A percentile compares a stretch with the other conserved stretches of the same genome.
Evolutionary conservation across 1,284 basidiomycete species (phyloP).

Genomic region (Jaminaea rosea): DNA sequence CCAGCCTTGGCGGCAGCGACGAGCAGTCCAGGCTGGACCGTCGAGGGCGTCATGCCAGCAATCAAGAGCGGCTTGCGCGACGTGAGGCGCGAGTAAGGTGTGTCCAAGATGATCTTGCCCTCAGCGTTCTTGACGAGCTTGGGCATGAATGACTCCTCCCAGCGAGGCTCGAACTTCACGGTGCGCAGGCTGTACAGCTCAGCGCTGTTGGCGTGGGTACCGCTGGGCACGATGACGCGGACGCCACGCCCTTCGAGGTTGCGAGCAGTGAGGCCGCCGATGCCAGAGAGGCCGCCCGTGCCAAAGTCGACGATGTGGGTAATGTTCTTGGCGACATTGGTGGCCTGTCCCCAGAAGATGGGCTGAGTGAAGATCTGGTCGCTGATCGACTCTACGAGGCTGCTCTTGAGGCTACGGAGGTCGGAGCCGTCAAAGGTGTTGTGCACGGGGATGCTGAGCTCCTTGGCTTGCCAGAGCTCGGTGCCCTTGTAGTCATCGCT

Average conservation of each 20-base stretch:
- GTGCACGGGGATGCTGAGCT: slow-evolving; percentile 75
- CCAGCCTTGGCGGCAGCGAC: slow-evolving; percentile 79
- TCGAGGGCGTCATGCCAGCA: slow-evolving; percentile 67
- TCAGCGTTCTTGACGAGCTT: slow-evolving; percentile 66
- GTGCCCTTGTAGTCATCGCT: slow-evolving; percentile 58
- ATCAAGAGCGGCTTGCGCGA: slow-evolving; percentile 98
- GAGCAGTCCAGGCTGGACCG: slow-evolving; percentile 39
- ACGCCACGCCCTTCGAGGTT: slow-evolving; percentile 89
- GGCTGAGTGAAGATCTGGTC: slow-evolving; percentile 79
- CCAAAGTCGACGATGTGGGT: slow-evolving; percentile 92
- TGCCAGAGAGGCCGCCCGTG: slow-evolving; percentile 84
- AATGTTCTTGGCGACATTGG: slow-evolving; percentile 66
- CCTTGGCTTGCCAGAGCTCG: slow-evolving; percentile 58
- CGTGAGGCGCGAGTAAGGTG: slow-evolving; percentile 85
- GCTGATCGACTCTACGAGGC: slow-evolving; percentile 29
- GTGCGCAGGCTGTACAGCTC: slow-evolving; percentile 57
- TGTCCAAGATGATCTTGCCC: slow-evolving; percentile 58
- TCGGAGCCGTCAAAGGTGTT: slow-evolving; percentile 62
- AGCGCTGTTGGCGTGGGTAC: slow-evolving; percentile 27
- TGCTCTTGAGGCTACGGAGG: slow-evolving; percentile 21
- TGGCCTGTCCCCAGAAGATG: slow-evolving; percentile 86
- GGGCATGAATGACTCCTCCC: slow-evolving; percentile 80
- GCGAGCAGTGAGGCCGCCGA: slow-evolving; percentile 78
- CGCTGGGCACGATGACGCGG: slow-evolving; percentile 53
- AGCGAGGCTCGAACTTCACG: slow-evolving; percentile 73